phyloP scores from a whole-genome alignment of 1,284 basidiomycete species.

The Microbotryum silenes-acaulis region DNA sequence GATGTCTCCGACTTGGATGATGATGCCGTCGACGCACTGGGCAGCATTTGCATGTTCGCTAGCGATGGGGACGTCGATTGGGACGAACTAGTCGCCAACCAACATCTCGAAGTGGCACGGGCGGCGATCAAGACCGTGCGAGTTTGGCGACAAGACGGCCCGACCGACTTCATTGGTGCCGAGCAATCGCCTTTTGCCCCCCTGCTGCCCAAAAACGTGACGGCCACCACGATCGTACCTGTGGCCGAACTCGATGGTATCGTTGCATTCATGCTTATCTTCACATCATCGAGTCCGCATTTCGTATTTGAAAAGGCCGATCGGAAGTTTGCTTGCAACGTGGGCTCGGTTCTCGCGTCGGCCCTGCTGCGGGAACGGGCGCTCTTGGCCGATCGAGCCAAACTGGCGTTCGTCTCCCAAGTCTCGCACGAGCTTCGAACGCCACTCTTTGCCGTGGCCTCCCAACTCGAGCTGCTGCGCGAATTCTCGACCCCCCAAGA shows the following conservation, averaged over 20 bases:
- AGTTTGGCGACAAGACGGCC: neutral
- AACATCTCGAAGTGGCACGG: neutral
- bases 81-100: neutral
- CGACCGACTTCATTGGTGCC: too few species aligned
- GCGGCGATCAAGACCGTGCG: neutral
- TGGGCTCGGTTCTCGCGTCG: conserved; percentile 32
- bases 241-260: conserved; percentile 10
- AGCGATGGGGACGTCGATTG: conserved; percentile 5
- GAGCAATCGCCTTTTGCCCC: too few species aligned
- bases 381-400: conserved; percentile 35
- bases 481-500: conserved; percentile 20
- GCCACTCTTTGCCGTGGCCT: conserved; percentile 35
- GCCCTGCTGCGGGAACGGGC: conserved; percentile 30
- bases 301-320: conserved; percentile 20
- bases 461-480: conserved; percentile 35
- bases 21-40: neutral
- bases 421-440: conserved; percentile 39
- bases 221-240: too few species aligned
- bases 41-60: conserved; percentile 2
- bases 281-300: conserved; percentile 10
- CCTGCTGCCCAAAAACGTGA: too few species aligned
- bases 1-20: neutral
- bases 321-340: conserved; percentile 29
- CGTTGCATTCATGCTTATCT: conserved; percentile 32
- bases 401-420: conserved; percentile 38